Evolutionary conservation across 176 grass and related monocot species (phyloP), one percentile per base, ranked within the genome.

Genomic region (Echinochloa phyllopogon): DNA sequence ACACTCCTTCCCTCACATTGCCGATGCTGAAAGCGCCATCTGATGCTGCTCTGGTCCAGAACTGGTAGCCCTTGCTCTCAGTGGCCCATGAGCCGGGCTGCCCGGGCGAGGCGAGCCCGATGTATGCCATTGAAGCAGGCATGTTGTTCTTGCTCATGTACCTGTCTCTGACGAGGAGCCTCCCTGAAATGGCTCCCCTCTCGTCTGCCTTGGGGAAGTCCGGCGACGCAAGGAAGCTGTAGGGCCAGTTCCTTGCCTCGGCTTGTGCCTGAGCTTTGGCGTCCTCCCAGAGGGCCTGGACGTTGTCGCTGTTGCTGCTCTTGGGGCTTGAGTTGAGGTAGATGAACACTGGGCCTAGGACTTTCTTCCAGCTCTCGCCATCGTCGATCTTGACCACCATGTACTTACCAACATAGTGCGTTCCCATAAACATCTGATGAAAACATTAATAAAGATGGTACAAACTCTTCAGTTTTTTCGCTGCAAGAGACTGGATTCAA

Each of bases 291-390:
- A 95, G 89, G 0, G 49, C 27, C 2, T 55, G 65, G 48, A 72
- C 15, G 52, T 80, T 43, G 18, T 37, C 63, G 15, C 16, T 15
- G 6, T 6, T 48, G 14, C 75, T 24, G 44, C 21, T 11, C 6
- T n/a, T 52, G 6, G 62, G 61, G 75, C 17, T 78, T 15, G 91
- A 92, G 83, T 95, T 95, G 49, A 94, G 84, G 80, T 95, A 98
- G 80, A 98, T 39, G 83, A 95, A 98, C 27, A 95, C 82, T 18
- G 96, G 96, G 8, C 96, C 96, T 2, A 94, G 76, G 10, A 91
- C 86, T 53, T 98, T 98, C 63, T 95, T 92, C 93, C 93, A 98
- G 10, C 75, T 65, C 47, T 98, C 96, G 3, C 82, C 72, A 11
- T 87, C 83, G 17, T 62, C 43, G 18, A 98, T 72, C 38, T 59